A percentile compares a stretch with the other conserved stretches of the same genome.
Conservation (phyloP, 179 eudicot genomes). For the Spergularia azorica region DNA sequence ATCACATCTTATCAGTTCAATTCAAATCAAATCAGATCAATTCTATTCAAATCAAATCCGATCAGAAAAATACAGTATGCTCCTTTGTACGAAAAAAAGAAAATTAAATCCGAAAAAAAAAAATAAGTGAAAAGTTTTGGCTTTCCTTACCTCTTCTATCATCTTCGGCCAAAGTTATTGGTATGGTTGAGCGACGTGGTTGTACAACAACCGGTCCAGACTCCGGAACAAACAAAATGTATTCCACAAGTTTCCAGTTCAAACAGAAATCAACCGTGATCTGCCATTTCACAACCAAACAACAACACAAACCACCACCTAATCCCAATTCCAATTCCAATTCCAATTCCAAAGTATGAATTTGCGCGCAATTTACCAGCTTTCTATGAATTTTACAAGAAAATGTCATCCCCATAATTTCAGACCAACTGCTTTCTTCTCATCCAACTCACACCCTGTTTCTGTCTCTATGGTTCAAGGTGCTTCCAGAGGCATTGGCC, state of each 20-base stretch:
- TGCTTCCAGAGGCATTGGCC: slow-evolving; percentile 97
- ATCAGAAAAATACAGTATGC: too few species aligned
- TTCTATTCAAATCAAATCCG: too few species aligned
- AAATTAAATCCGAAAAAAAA: too few species aligned
- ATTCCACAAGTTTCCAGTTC: too few species aligned
- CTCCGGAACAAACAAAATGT: neutral
- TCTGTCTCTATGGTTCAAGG: slow-evolving; percentile 93
- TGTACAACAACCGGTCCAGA: too few species aligned
- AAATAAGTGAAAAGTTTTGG: too few species aligned
- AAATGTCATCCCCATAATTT: neutral
- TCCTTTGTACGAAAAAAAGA: too few species aligned
- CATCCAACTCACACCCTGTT: slow-evolving; percentile 31
- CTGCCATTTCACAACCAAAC: neutral
- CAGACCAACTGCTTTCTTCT: slow-evolving; percentile 16
- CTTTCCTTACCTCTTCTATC: too few species aligned
- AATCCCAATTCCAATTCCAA: neutral
- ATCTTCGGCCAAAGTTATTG: too few species aligned
- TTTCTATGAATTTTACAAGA: neutral
- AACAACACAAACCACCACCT: neutral
- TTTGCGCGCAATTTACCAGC: slow-evolving; percentile 9
- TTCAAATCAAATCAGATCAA: too few species aligned
- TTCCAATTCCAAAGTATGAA: neutral
- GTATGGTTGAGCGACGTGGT: too few species aligned
- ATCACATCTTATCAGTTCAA: too few species aligned
- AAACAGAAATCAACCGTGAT: neutral